Percentiles rank a stretch among this genome's conserved stretches.
phyloP scores from a whole-genome alignment of 768 basidiomycete species.

The Lactarius quietus region DNA sequence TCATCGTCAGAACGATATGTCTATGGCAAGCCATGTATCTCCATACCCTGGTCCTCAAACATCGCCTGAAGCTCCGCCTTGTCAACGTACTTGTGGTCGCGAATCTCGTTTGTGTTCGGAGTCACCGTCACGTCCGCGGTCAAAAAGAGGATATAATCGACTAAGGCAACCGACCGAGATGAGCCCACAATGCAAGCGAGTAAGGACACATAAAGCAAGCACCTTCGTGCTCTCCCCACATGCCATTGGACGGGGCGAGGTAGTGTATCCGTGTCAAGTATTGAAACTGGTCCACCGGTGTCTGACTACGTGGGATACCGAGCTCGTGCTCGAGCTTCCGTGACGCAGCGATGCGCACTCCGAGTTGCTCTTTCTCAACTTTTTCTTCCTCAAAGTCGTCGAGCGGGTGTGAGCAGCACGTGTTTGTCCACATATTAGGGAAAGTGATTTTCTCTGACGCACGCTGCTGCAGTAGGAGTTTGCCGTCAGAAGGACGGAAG shows the following conservation, averaged over 20 bases:
- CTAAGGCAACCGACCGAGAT: constrained; percentile 41
- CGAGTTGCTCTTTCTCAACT: constrained; percentile 69
- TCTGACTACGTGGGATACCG: constrained; percentile 78
- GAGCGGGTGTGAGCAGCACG: constrained; percentile 96
- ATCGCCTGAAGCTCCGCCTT: constrained; percentile 86
- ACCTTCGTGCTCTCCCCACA: constrained; percentile 99
- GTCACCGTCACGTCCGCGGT: constrained; percentile 82
- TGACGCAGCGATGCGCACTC: constrained; percentile 87
- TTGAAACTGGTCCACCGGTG: constrained; percentile 81
- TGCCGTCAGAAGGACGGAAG: constrained; percentile 92
- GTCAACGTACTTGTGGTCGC: constrained; percentile 85
- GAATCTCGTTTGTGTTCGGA: constrained; percentile 88
- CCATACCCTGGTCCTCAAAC: constrained; percentile 76
- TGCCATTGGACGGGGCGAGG: constrained; percentile 84
- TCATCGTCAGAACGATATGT: constrained; percentile 3
- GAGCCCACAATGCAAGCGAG: constrained; percentile 1
- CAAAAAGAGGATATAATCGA: constrained; percentile 96
- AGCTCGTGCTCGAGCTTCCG: constrained; percentile 96
- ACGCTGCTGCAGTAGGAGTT: constrained; percentile 88
- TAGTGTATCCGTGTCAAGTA: constrained; percentile 98
- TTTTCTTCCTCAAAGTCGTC: constrained; percentile 88
- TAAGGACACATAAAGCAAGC: constrained; percentile 25
- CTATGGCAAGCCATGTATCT: background rate
- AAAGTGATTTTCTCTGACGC: constrained; percentile 99
- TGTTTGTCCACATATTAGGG: constrained; percentile 99